Evolutionary conservation across 257 asterid species (phyloP), one percentile per base, ranked within the genome.

Genomic region (Nicotiana undulata): DNA sequence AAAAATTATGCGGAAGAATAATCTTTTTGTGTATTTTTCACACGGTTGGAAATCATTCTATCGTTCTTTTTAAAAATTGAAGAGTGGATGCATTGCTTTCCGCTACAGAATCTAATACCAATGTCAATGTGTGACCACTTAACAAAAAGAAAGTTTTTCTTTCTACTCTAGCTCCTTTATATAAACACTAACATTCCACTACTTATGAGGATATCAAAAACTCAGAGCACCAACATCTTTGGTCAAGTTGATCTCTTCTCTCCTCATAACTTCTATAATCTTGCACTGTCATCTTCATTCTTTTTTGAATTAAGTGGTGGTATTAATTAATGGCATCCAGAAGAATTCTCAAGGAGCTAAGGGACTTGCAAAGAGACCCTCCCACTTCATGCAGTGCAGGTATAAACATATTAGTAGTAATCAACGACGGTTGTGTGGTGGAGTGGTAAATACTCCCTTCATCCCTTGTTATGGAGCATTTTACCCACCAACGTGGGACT

Each of bases 371-470:
- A 75, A 88, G 93, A 88, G 98, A 94, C 81, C 97, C 98, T 86
- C 98, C 98, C 1, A 94, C 96, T 79, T 94, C 97, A 75, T 94
- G 97, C 86, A 90, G 97, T 84, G 98, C 98, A 89, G 98, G 97
- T 93, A 83, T 15, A 12, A 32, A 3, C 6, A 44, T 70, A 44
- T 70, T 13, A 12, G 11, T 8, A 40, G 44, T 37, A 37, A 6
- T 37, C 9, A 37, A 37, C 9, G 0, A 37, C 1, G 44, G 44
- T 4, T 37, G 2, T 37, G 2, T 6, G 44, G 44, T 37, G 6
- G 9, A 37, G 44, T 37, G 2, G 1, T 37, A 37, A 37, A 2
- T 6, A 37, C 44, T 37, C 44, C 44, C 6, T 37, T 6, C n/a
- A n/a, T n/a, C n/a, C n/a, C n/a, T 0, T 37, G 10, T 37, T 37